These are phyloP conservation scores for Cercophora sp. DNA, from an alignment of 495 filamentous ascomycete genomes.

Conservation along the genomic window DNA sequence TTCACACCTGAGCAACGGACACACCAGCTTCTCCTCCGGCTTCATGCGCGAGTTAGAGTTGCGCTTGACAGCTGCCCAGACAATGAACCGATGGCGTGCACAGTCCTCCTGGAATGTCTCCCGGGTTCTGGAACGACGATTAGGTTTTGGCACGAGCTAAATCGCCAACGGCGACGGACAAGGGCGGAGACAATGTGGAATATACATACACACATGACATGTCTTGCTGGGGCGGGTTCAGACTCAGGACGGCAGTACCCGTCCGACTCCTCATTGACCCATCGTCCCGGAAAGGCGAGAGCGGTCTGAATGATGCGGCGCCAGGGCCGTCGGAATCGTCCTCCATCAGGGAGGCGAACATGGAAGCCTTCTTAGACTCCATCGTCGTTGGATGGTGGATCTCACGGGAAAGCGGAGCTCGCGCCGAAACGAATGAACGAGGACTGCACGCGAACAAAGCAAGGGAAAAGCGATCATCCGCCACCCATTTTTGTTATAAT, in stretches of 20 bases:
- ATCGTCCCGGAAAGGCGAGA: constrained; percentile 15
- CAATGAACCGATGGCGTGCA: constrained; percentile 44
- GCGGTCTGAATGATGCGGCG: constrained; percentile 8
- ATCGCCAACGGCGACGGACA: not conserved
- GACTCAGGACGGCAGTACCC: constrained; percentile 5
- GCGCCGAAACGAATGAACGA: constrained; percentile 11
- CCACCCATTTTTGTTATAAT: constrained; percentile 36
- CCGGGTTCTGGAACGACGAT: constrained; percentile 34
- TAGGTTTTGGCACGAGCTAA: constrained; percentile 20
- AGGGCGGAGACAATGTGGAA: not conserved
- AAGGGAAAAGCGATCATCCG: constrained; percentile 23
- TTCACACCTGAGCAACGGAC: constrained; percentile 41
- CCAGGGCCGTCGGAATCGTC: constrained; percentile 21
- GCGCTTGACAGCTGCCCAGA: constrained; percentile 48
- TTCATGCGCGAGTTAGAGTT: constrained; percentile 42
- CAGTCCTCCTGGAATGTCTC: constrained; percentile 42
- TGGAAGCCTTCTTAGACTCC: constrained; percentile 26
- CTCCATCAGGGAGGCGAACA: constrained; percentile 27
- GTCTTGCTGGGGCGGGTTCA: constrained; percentile 3
- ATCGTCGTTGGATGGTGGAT: constrained; percentile 14
- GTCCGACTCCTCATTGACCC: not conserved
- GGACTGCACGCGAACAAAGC: constrained; percentile 13
- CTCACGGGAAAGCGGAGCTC: constrained; percentile 2
- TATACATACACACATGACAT: constrained; percentile 34
- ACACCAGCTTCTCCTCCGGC: constrained; percentile 37